phyloP scores from a whole-genome alignment of 495 filamentous ascomycete species.

The Pseudevernia furfuracea region DNA sequence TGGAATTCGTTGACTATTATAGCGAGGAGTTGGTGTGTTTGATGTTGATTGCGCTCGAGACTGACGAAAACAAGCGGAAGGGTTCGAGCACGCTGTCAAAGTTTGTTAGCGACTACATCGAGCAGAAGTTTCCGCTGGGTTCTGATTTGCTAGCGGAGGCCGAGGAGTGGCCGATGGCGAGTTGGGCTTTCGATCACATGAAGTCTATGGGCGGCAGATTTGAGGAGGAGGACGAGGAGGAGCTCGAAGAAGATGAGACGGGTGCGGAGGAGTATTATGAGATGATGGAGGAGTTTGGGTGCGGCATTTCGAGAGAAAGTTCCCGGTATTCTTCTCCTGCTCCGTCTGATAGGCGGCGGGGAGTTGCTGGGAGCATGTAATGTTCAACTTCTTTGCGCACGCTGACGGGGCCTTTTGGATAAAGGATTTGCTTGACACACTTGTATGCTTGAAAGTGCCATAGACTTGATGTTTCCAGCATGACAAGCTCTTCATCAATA shows the following conservation, averaged over 20 bases:
- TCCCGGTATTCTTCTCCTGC: neutral
- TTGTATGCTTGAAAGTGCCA: too few relatives aligned
- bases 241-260: neutral
- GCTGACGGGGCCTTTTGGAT: too few relatives aligned
- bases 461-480: too few relatives aligned
- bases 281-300: neutral
- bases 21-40: neutral
- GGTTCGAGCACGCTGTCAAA: constrained; percentile 5
- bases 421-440: too few relatives aligned
- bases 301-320: neutral
- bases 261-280: constrained; percentile 1
- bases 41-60: constrained; percentile 14
- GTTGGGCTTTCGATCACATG: constrained; percentile 2
- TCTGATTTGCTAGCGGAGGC: neutral
- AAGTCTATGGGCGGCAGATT: too few relatives aligned
- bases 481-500: too few relatives aligned
- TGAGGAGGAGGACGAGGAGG: neutral
- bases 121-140: neutral
- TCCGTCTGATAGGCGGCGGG: neutral
- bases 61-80: constrained; percentile 12
- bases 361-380: neutral
- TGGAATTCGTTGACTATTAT: neutral
- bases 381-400: too few relatives aligned
- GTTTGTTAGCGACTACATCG: neutral
- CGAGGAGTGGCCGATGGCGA: constrained; percentile 2